Evolutionary conservation across 2,329 filamentous ascomycete species (phyloP), one percentile per base, ranked within the genome.

Genomic region (Mariannaea sp.): DNA sequence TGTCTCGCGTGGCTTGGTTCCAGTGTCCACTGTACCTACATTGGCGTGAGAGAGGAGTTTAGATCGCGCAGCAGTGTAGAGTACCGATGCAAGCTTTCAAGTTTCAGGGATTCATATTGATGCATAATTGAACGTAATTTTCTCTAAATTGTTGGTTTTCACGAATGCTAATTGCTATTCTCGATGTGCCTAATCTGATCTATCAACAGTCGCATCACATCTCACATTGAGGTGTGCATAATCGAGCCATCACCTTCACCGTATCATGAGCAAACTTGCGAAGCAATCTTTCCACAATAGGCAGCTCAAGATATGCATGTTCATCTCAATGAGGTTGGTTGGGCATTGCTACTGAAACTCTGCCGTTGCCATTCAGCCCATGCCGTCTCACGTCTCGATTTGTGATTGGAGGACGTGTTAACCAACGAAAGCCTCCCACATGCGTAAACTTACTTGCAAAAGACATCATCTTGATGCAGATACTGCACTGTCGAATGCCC

Each of bases 11-110:
- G 44, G 44, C 26, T 22, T 24, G 8, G 35, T 24, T 13, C 32
- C 9, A 39, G 32, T 16, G 24, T 35, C 4, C 32, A 16, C 29
- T 30, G 30, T 30, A 45, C n/a, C n/a, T n/a, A n/a, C 22, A 24
- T 29, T 35, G 32, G 14, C 27, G 32, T 22, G 13, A 14, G 43
- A 10, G 17, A 14, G 33, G 3, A 30, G 17, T 33, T 20, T 16
- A 13, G n/a, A 19, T 38, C 43, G 32, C 45, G 45, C 14, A 35
- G 45, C 26, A 32, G 17, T 48, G 33, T 16, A 24, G 4, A 43
- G 14, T 39, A 17, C 13, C 19, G 19, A 20, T 38, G 33, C 32
- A 38, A 38, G 32, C 26, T 35, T 35, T 17, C 32, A 20, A 8
- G 17, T 16, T 16, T 16, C 29, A 13, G 27, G 29, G 10, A 22